Conservation (phyloP, 1,284 basidiomycete genomes). For the Boletus semigastroideus region DNA sequence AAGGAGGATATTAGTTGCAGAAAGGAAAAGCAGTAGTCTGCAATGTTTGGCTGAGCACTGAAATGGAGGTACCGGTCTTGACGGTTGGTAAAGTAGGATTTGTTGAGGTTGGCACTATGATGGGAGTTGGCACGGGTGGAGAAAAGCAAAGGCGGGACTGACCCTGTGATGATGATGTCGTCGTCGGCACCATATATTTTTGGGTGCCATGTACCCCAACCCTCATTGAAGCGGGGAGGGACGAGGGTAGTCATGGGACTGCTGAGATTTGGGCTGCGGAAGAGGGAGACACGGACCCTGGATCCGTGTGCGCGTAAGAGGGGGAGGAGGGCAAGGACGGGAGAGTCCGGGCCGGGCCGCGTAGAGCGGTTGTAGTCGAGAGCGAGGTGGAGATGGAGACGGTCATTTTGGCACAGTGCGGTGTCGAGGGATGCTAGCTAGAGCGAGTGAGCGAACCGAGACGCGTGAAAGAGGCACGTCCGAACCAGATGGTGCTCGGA, state of each 20-base stretch:
- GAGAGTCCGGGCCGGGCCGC: slow-evolving; percentile 74
- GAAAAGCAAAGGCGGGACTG: slow-evolving; percentile 33
- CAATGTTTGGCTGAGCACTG: slow-evolving; percentile 56
- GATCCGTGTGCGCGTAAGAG: slow-evolving; percentile 72
- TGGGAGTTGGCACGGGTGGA: background rate
- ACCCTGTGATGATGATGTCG: slow-evolving; percentile 93
- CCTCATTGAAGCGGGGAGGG: slow-evolving; percentile 94
- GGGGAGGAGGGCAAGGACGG: slow-evolving; percentile 73
- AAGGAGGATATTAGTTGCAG: slow-evolving; percentile 69
- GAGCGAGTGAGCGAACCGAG: background rate
- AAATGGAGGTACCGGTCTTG: slow-evolving; percentile 94
- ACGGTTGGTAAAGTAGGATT: slow-evolving; percentile 92
- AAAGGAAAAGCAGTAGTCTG: slow-evolving; percentile 84
- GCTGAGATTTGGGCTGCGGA: slow-evolving; percentile 82
- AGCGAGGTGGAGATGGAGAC: slow-evolving; percentile 72
- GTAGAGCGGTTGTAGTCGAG: slow-evolving; percentile 93
- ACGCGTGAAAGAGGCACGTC: slow-evolving; percentile 10
- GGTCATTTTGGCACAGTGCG: slow-evolving; percentile 58
- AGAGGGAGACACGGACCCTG: slow-evolving; percentile 78
- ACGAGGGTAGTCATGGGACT: slow-evolving; percentile 75
- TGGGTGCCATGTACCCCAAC: slow-evolving; percentile 98
- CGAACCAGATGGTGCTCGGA: slow-evolving; percentile 68
- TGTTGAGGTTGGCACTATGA: slow-evolving; percentile 88
- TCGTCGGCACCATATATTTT: slow-evolving; percentile 96
- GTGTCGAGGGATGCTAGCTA: slow-evolving; percentile 69